Evolutionary conservation across 2,329 filamentous ascomycete genomes (phyloP), one percentile per base, ranked within the genome.

Genomic region (Colletotrichum zoysiae): DNA sequence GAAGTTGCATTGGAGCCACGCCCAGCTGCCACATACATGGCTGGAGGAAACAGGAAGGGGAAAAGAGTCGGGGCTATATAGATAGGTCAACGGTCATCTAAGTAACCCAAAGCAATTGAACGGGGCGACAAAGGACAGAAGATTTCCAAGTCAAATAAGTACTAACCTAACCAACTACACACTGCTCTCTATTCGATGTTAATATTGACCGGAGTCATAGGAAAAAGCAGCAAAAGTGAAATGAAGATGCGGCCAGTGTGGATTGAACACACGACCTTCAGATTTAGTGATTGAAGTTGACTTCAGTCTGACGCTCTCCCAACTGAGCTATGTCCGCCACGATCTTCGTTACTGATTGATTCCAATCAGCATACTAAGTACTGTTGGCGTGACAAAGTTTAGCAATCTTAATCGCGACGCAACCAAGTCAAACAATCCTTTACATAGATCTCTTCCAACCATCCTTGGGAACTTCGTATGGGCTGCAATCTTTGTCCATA

Each of bases 231-330:
- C 11, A 69, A 53, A 59, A 26, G 0, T 20, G 20, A 55, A 9
- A 0, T 40, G 57, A 67, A 67, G 44, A 69, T 71, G 69, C 69
- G 69, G 65, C 69, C 69, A 71, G 69, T 71, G 69, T 71, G 69
- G 69, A 69, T 71, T 69, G 65, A 71, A 71, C 69, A 71, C 69
- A 71, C 69, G 69, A 71, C 69, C 69, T 71, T 71, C 69, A 71
- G 69, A 71, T 71, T 65, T 50, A 60, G 33, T 69, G 69, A 71
- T 40, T 64, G 69, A 71, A 71, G 69, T 69, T 69, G 1, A 51
- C 69, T 71, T 71, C 69, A 71, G 69, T 71, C 69, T 71, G 69
- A 71, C 69, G 69, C 69, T 71, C 69, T 71, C 69, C 69, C 69
- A 71, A 71, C 69, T 71, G 69, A 71, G 69, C 69, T 71, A 71